Percentiles rank a stretch among this genome's conserved stretches.
Conservation (phyloP, 148 eudicot genomes). For the Silene uniflora region DNA sequence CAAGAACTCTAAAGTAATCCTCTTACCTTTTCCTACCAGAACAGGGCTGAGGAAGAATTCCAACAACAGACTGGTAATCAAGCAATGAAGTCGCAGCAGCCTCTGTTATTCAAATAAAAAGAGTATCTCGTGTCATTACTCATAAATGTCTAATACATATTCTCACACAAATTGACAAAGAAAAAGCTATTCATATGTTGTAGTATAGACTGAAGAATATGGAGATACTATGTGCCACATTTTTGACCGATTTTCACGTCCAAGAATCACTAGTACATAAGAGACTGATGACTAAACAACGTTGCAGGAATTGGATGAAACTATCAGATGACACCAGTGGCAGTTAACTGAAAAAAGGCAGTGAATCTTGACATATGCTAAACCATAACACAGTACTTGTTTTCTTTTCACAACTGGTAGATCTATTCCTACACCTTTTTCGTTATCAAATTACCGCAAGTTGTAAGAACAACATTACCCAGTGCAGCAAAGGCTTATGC, state of each 20-base stretch:
- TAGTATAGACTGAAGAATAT: neutral
- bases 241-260: neutral
- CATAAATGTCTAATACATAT: neutral
- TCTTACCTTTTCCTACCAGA: conserved; percentile 71
- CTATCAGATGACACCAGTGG: neutral
- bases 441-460: too few species aligned
- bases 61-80: conserved; percentile 64
- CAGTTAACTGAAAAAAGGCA: neutral
- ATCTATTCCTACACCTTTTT: too few species aligned
- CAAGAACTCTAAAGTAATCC: conserved; percentile 17
- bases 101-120: conserved; percentile 47
- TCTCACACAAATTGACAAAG: neutral
- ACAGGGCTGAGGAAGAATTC: conserved; percentile 84
- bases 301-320: neutral
- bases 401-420: neutral
- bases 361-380: neutral
- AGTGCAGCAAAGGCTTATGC: too few species aligned
- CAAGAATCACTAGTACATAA: neutral
- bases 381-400: neutral
- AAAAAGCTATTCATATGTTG: neutral
- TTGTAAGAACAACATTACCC: too few species aligned
- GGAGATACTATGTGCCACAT: neutral
- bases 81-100: conserved; percentile 59
- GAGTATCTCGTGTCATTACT: conserved; percentile 12
- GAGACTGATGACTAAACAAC: neutral